Base-by-base conservation (phyloP, 257 asterid species). In the Paulownia fortunei region DNA sequence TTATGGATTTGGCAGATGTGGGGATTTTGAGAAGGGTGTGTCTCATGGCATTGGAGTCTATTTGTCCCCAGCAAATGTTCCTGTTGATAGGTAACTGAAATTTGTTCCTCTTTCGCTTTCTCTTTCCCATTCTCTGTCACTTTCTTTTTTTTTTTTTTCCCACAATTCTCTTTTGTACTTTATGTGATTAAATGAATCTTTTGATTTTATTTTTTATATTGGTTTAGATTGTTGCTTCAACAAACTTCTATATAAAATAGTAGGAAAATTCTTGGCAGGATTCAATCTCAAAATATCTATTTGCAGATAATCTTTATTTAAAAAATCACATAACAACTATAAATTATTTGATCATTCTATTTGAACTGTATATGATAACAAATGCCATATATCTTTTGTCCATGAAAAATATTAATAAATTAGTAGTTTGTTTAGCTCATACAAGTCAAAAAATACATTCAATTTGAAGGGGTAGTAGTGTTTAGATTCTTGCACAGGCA, bases 11-110 rank as follows among this genome's bases (percentile, higher is more conserved):
- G 76, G 82, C 69, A 39, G 79, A 0, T 61, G 69, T 26, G 78
- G 66, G 2, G 68, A 72, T 10, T 62, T 70, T 7, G 60, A 19
- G 6, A 44, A 56, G 4, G 74, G 76, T 32, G 56, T 70, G n/a
- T 80, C 83, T 44, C 80, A 70, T 46, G 87, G 89, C 18, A 24
- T 77, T 76, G 91, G 93, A 6, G 64, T 89, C 16, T 68, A 67
- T 70, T 36, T 89, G 4, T 84, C 89, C 39, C 87, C 90, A 0
- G 66, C 69, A 0, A 65, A 64, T 71, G 12, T 47, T 51, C 74
- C 90, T 0, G 8, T 76, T 12, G 69, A 82, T 5, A 73, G 88
- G 88, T 86, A 79, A 73, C 18, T 37, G 3, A 4, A n/a, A 15
- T 52, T 64, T 30, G 0, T 36, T 16, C 10, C 46, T 16, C 21